Base-by-base conservation (phyloP, 2,329 filamentous ascomycete genomes). In the Westerdykella ornata region DNA sequence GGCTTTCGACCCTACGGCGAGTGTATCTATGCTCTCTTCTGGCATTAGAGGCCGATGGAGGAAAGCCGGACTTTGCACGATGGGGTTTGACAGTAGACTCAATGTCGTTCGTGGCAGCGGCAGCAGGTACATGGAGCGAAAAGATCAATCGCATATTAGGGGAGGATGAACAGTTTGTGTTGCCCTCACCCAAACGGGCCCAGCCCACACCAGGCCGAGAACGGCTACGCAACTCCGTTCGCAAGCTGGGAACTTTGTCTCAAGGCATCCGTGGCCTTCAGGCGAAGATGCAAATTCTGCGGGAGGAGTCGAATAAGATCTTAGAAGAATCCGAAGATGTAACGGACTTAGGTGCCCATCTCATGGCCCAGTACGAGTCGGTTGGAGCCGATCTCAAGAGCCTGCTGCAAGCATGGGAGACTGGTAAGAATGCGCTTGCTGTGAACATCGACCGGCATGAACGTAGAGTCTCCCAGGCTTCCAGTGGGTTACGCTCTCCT, bases 341-440 rank as follows among this genome's bases (percentile, higher is more conserved):
- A 4, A 79, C 80, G 3, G 85, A 94, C 51, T 76, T 95, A 13
- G 87, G 85, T 0, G 77, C 82, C 1, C 82, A 81, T 47, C 74
- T 97, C 30, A 82, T 95, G 75, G 70, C 81, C 16, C 92, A 97
- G 58, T 98, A 97, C 65, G 92, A 98, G 42, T 90, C 88, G 4
- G 94, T 98, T 48, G 92, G 92, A 2, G 75, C 82, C 18, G 92
- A 98, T 58, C 74, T 98, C 34, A 84, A 84, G 61, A 68, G 66
- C 34, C 58, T 74, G 14, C 63, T 72, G 39, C 68, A 71, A 50
- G 71, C 72, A 2, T 74, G 72, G 71, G 72, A 74, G 46, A 52
- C 64, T 39, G 92, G 90, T 38, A 90, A 85, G 63, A 78, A 82
- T n/a, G 82, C 87, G 5, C 72, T 98, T 39, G 81, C 87, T 35